Base-by-base conservation (phyloP, 2,329 filamentous ascomycete genomes). In the Calonectria crousiana region DNA sequence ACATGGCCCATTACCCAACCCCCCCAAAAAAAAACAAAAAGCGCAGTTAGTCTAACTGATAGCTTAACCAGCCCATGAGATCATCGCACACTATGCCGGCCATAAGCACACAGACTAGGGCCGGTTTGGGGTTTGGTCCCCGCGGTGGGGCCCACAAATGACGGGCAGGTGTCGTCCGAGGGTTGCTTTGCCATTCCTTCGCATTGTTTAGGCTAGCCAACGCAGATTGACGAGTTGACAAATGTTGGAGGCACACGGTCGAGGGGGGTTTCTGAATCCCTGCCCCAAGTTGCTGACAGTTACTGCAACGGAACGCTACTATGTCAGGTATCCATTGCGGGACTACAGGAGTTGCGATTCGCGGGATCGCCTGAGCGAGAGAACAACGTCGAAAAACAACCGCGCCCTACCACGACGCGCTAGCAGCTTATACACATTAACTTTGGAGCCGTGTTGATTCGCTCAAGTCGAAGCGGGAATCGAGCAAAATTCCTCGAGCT, bases 61-160 rank as follows among this genome's bases (percentile, higher is more conserved):
- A 51, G 32, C 44, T 41, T 58, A 52, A 64, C 67, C 56, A 60
- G 67, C 67, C 41, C 44, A 66, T 71, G 68, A 71, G 68, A 71
- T 71, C 68, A 56, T 66, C 30, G 47, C 23, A 53, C 53, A 56
- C 49, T 23, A 41, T 71, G 52, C 58, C 68, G 58, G 68, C 49
- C 28, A 47, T 49, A 71, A 71, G 68, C 58, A 53, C 52, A 34
- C 49, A 26, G 58, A 56, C 68, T 65, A 68, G 65, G 38, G 51
- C 36, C 51, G 6, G 56, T 62, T 62, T 62, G 56, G 56, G 56
- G 47, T 26, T 56, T 41, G 52, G 64, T 47, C 41, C 30, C 52
- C 44, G 38, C 41, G 64, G 64, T 72, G 69, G 69, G 52, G 23
- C 52, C 52, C 64, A 30, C 53, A 23, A 70, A 64, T 70, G 69